phyloP scores from a whole-genome alignment of 2,329 filamentous ascomycete species.

The Aspergillus aculeatinus region DNA sequence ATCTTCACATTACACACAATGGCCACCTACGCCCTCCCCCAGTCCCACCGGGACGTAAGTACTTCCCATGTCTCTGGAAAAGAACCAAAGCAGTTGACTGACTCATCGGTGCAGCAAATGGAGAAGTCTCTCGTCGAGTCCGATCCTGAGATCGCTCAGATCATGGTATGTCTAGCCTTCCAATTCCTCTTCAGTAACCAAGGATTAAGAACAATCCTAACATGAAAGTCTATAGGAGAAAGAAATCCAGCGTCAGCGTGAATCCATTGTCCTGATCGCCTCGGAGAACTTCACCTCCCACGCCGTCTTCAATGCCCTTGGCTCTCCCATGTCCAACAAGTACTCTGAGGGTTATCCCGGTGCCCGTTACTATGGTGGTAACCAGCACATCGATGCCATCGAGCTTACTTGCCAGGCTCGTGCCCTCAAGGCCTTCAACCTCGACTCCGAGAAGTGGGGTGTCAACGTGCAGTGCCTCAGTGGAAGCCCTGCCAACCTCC shows the following conservation, averaged over 20 bases:
- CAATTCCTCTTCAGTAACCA: background rate
- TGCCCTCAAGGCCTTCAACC: conserved; percentile 85
- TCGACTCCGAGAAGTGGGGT: conserved; percentile 88
- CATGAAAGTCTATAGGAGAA: conserved; percentile 62
- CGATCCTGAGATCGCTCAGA: conserved; percentile 90
- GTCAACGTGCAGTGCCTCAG: conserved; percentile 96
- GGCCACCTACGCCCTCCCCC: conserved; percentile 62
- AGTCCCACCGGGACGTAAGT: conserved; percentile 65
- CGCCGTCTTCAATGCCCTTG: conserved; percentile 95
- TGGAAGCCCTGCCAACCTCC: conserved; percentile 92
- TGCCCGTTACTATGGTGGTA: conserved; percentile 97
- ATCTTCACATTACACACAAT: conserved; percentile 32
- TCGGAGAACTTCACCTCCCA: conserved; percentile 99
- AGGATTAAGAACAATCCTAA: conserved; percentile 25
- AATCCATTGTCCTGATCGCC: conserved; percentile 97
- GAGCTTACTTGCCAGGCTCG: conserved; percentile 93
- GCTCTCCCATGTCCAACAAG: conserved; percentile 96
- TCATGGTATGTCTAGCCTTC: conserved; percentile 70
- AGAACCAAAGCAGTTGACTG: conserved; percentile 27
- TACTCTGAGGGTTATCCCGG: conserved; percentile 99
- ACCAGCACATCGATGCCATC: conserved; percentile 97
- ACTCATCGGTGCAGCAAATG: conserved; percentile 68
- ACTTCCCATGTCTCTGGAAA: conserved; percentile 4
- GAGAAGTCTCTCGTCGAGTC: conserved; percentile 89
- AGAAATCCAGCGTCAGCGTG: conserved; percentile 93